These are phyloP conservation scores for Chaetomium sp. DNA, from an alignment of 2,329 filamentous ascomycete genomes.

Conservation along the genomic window DNA sequence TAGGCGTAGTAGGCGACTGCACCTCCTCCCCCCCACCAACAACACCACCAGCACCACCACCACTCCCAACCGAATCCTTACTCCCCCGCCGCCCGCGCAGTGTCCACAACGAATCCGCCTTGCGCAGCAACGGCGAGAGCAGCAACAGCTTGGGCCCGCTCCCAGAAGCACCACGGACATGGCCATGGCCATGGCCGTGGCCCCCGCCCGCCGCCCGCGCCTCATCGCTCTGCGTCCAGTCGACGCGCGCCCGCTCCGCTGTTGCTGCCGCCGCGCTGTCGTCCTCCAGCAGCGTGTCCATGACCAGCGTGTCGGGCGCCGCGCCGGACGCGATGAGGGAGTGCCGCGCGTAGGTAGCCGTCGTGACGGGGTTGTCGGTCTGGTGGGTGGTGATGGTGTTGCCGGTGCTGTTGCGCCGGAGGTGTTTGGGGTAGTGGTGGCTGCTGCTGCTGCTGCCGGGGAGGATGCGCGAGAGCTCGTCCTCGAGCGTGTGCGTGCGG, in stretches of 20 bases:
- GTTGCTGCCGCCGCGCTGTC: neutral
- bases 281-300: conserved; percentile 14
- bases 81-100: conserved; percentile 46
- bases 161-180: neutral
- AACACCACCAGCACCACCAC: conserved; percentile 1
- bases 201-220: neutral
- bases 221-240: conserved; percentile 64
- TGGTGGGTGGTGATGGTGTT: conserved; percentile 26
- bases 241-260: conserved; percentile 43
- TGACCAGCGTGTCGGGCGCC: conserved; percentile 22
- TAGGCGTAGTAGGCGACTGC: conserved; percentile 21
- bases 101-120: conserved; percentile 54
- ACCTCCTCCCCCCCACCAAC: neutral
- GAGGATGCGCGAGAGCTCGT: conserved; percentile 28
- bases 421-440: conserved; percentile 14
- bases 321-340: conserved; percentile 21
- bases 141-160: conserved; percentile 13
- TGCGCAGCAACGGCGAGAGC: conserved; percentile 43
- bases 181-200: neutral
- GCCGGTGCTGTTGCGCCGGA: conserved; percentile 45
- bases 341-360: conserved; percentile 30
- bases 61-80: conserved; percentile 12
- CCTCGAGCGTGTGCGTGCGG: conserved; percentile 40
- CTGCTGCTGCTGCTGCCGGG: neutral
- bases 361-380: conserved; percentile 24